Evolutionary conservation across 129 eudicot genomes (phyloP).

Genomic region (Mikania micrantha): DNA sequence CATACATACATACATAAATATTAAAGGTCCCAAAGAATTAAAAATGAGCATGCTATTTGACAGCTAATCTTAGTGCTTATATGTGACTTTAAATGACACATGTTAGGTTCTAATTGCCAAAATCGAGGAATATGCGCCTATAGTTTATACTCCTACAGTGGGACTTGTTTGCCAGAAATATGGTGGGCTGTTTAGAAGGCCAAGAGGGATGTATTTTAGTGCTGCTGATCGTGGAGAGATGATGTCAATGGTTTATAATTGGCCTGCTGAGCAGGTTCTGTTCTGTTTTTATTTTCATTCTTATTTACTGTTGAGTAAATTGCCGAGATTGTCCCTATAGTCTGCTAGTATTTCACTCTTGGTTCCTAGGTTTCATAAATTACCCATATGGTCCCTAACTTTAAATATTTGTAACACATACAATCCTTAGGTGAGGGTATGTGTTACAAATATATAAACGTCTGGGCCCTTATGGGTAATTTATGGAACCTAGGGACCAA

Average conservation of each 20-base stretch:
- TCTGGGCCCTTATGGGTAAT: too few species aligned
- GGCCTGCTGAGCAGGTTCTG: constrained; percentile 98
- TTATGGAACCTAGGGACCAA: too few species aligned
- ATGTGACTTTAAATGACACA: not conserved
- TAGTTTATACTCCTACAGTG: constrained; percentile 96
- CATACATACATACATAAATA: not conserved
- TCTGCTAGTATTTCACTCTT: too few species aligned
- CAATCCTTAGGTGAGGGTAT: too few species aligned
- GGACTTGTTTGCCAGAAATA: constrained; percentile 98
- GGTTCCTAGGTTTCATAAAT: too few species aligned
- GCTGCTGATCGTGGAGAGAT: constrained; percentile 98
- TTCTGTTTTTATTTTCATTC: constrained; percentile 3
- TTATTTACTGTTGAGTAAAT: not conserved
- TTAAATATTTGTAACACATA: too few species aligned
- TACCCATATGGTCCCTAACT: too few species aligned
- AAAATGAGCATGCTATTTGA: not conserved
- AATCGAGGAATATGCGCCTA: constrained; percentile 96
- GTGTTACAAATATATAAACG: too few species aligned
- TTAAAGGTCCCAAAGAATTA: not conserved
- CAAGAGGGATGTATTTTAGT: constrained; percentile 95
- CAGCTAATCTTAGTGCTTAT: not conserved
- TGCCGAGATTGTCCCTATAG: too few species aligned
- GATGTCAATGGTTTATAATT: constrained; percentile 99
- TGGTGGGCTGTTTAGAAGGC: constrained; percentile 92
- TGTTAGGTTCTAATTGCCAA: constrained; percentile 82